A percentile compares a stretch with the other conserved stretches of the same genome.
Conservation (phyloP, 2,329 filamentous ascomycete genomes). For the Daldinia sp. region DNA sequence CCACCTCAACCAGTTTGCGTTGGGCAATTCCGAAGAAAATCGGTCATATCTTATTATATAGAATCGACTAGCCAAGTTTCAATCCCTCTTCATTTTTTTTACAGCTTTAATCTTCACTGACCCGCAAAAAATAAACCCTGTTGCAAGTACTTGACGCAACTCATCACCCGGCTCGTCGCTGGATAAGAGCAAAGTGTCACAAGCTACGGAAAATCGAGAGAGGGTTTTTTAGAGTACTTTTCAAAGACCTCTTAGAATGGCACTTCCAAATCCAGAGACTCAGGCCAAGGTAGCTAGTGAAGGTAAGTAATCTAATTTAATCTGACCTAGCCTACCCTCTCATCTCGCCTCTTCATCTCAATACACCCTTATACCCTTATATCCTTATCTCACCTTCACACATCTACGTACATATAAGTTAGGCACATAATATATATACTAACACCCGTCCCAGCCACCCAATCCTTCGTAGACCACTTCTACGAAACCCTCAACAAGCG, state of each 20-base stretch:
- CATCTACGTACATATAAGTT: too few relatives aligned
- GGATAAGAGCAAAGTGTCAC: not conserved
- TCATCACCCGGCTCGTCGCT: not conserved
- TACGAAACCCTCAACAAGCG: constrained; percentile 78
- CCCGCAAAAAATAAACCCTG: not conserved
- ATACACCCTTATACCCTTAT: not conserved
- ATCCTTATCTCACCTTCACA: not conserved
- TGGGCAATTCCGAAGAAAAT: not conserved
- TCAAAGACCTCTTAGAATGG: constrained; percentile 13
- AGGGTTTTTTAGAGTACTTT: not conserved
- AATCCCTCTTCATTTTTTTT: not conserved
- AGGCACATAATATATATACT: not conserved
- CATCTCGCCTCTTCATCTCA: not conserved
- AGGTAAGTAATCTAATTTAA: constrained; percentile 44
- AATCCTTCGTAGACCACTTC: constrained; percentile 78
- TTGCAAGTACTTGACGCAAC: not conserved
- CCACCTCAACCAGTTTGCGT: not conserved
- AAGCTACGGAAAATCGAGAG: not conserved
- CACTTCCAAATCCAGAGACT: constrained; percentile 39
- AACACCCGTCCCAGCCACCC: constrained; percentile 67
- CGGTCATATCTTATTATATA: not conserved
- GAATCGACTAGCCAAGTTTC: not conserved
- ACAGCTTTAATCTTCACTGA: not conserved
- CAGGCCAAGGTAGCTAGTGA: constrained; percentile 54
- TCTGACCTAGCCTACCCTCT: constrained; percentile 1